A percentile compares a stretch with the other conserved stretches of the same genome.
These are phyloP conservation scores for Hanseniaspora taiwanica DNA, from an alignment of 805 yeast species.

Conservation along the genomic window DNA sequence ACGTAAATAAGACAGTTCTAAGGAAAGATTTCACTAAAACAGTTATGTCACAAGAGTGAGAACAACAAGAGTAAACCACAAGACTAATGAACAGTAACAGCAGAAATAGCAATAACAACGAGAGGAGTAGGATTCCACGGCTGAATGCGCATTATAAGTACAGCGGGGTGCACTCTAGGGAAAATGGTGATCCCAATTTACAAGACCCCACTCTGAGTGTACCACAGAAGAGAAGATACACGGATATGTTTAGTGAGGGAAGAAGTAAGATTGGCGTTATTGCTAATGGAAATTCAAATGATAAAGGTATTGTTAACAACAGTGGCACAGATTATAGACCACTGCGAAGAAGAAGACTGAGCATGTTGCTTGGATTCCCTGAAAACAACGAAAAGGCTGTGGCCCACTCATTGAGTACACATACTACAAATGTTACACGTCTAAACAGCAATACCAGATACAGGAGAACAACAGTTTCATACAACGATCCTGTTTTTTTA, in stretches of 20 bases:
- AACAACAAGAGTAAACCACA: not conserved
- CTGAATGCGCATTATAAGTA: not conserved
- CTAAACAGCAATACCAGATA: not conserved
- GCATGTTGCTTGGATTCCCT: no score
- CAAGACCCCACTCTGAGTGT: not conserved
- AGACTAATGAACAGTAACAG: not conserved
- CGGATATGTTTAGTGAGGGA: not conserved
- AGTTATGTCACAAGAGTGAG: not conserved
- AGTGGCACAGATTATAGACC: not conserved
- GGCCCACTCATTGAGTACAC: no score
- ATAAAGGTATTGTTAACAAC: not conserved
- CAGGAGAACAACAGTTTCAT: conserved; percentile 3
- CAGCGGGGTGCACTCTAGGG: no score
- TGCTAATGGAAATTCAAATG: no score
- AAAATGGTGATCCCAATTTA: no score
- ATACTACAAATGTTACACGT: no score
- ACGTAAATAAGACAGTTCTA: not conserved
- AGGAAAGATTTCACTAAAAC: no score
- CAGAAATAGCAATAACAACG: not conserved
- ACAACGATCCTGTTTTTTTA: conserved; percentile 20
- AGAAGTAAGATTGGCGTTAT: no score
- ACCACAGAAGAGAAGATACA: not conserved
- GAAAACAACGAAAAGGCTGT: no score
- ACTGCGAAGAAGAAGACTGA: not conserved
- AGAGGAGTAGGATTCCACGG: not conserved